phyloP scores from a whole-genome alignment of 495 filamentous ascomycete species.

The Parmelia sp. region DNA sequence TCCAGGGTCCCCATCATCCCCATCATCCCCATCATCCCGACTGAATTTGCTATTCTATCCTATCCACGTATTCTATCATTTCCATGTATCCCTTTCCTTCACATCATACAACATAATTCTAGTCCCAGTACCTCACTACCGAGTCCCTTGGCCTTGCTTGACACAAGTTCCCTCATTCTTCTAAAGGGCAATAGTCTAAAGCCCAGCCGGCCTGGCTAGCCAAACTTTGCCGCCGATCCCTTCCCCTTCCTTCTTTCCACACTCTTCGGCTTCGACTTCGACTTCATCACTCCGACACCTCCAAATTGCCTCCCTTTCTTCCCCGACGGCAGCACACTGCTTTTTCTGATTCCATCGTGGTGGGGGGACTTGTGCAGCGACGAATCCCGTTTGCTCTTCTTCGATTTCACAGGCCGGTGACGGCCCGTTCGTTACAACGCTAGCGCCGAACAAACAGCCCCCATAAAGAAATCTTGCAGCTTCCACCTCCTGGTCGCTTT shows the following conservation, averaged over 20 bases:
- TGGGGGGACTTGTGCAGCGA: not conserved
- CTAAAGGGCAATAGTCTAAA: not conserved
- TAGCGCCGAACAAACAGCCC: constrained; percentile 11
- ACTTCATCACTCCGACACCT: too few relatives aligned
- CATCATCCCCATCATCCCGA: too few relatives aligned
- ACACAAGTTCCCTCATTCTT: too few relatives aligned
- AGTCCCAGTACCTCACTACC: too few relatives aligned
- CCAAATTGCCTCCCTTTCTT: not conserved
- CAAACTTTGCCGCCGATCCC: constrained; percentile 2
- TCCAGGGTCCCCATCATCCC: not conserved
- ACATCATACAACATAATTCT: not conserved
- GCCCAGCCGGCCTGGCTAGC: not conserved
- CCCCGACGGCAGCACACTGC: not conserved
- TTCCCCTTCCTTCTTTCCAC: constrained; percentile 12
- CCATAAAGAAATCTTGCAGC: constrained; percentile 4
- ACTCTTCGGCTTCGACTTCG: not conserved
- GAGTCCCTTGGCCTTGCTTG: too few relatives aligned
- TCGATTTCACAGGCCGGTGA: not conserved
- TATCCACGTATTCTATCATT: too few relatives aligned
- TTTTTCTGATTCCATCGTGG: not conserved
- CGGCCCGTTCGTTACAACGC: constrained; percentile 5
- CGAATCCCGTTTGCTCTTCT: not conserved
- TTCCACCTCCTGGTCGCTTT: constrained; percentile 9
- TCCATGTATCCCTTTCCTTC: not conserved
- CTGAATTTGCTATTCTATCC: too few relatives aligned